These are phyloP conservation scores for Podaxis sp. DNA, from an alignment of 768 basidiomycete species.

Conservation along the genomic window DNA sequence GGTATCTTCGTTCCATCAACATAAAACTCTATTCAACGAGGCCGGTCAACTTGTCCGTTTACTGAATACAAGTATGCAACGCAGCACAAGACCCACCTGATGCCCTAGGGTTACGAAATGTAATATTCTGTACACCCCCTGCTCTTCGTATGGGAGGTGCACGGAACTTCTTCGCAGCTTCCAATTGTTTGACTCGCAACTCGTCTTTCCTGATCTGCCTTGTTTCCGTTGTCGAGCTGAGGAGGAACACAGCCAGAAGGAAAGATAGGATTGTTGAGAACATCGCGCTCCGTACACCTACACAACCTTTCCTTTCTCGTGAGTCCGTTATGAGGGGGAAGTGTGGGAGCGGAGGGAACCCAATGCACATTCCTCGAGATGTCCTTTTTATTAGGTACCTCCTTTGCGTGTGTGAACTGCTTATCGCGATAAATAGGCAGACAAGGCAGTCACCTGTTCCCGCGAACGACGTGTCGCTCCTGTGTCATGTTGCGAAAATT, in stretches of 20 bases:
- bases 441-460: not conserved
- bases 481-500: not conserved
- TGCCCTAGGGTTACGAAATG: slow-evolving; percentile 66
- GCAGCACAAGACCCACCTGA: slow-evolving; percentile 42
- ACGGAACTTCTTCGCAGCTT: slow-evolving; percentile 45
- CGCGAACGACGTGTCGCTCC: not conserved
- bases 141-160: slow-evolving; percentile 19
- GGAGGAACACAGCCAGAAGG: slow-evolving; percentile 18
- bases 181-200: slow-evolving; percentile 42
- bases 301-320: not conserved
- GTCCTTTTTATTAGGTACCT: not conserved
- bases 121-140: slow-evolving; percentile 55
- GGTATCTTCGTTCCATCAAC: slow-evolving; percentile 69
- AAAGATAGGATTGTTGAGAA: slow-evolving; percentile 4
- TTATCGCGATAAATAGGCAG: not conserved
- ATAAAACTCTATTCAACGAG: slow-evolving; percentile 52
- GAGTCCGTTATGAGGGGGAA: not conserved
- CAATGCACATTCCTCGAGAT: not conserved
- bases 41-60: not conserved
- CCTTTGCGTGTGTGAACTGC: slow-evolving; percentile 1
- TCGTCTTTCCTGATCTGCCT: slow-evolving; percentile 41
- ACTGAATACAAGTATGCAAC: no score
- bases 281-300: not conserved
- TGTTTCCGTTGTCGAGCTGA: slow-evolving; percentile 22
- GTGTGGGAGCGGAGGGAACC: not conserved